Conservation (phyloP, 495 filamentous ascomycete species). For the Aspergillus funiculosus region DNA sequence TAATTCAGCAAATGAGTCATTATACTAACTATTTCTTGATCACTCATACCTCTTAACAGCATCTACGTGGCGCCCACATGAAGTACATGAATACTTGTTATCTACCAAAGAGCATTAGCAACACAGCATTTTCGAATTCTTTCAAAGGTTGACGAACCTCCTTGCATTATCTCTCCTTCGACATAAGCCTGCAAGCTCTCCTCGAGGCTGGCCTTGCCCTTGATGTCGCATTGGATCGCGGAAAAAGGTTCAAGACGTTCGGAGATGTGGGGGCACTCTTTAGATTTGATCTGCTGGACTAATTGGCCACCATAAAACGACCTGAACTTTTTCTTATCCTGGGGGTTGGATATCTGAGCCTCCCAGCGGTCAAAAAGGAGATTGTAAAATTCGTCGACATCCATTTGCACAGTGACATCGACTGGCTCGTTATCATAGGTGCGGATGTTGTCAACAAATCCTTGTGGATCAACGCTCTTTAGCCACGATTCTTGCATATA, state of each 20-base stretch:
- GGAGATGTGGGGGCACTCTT: constrained; percentile 90
- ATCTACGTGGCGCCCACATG: constrained; percentile 84
- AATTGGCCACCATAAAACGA: constrained; percentile 87
- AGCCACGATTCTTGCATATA: constrained; percentile 76
- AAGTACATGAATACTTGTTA: constrained; percentile 96
- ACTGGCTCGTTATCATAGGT: constrained; percentile 83
- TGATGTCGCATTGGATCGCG: constrained; percentile 94
- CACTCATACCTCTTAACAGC: constrained; percentile 84
- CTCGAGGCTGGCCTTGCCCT: constrained; percentile 76
- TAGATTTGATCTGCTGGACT: constrained; percentile 91
- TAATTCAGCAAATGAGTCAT: not conserved
- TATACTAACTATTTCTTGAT: not conserved
- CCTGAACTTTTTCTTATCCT: constrained; percentile 69
- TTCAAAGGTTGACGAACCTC: constrained; percentile 53
- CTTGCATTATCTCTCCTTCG: constrained; percentile 94
- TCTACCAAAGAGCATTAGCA: constrained; percentile 44
- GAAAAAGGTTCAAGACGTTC: constrained; percentile 87
- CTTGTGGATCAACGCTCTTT: constrained; percentile 65
- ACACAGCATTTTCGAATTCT: not conserved
- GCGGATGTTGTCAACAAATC: constrained; percentile 66
- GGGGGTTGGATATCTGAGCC: constrained; percentile 61
- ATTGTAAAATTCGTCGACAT: constrained; percentile 97
- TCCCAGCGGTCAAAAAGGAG: constrained; percentile 89
- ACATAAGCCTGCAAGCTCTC: constrained; percentile 93
- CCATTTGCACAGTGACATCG: constrained; percentile 88